Percentiles rank a stretch among this genome's conserved stretches.
Conservation (phyloP, 805 yeast genomes). For the Komagataella pastoris region DNA sequence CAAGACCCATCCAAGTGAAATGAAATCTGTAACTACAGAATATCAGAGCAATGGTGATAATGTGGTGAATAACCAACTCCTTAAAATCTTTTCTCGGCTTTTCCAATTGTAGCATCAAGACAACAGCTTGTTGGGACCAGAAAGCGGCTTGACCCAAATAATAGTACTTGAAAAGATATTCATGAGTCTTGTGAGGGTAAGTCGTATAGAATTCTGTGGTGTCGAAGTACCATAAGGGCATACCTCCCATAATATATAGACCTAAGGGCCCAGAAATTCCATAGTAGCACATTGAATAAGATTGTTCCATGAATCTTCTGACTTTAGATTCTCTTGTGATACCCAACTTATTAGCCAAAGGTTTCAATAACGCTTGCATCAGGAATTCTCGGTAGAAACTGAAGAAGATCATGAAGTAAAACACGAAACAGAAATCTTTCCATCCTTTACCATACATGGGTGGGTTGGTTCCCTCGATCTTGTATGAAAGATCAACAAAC, state of each 20-base stretch:
- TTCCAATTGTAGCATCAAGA: slow-evolving; percentile 73
- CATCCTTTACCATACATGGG: slow-evolving; percentile 70
- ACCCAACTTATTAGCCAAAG: slow-evolving; percentile 47
- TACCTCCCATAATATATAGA: slow-evolving; percentile 69
- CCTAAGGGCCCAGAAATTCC: slow-evolving; percentile 79
- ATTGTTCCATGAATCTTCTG: slow-evolving; percentile 85
- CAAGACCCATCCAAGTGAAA: slow-evolving; percentile 91
- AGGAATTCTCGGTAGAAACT: slow-evolving; percentile 83
- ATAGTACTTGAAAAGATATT: slow-evolving; percentile 58
- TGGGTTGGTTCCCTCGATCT: slow-evolving; percentile 43
- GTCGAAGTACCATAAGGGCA: slow-evolving; percentile 83
- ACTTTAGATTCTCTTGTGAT: slow-evolving; percentile 40
- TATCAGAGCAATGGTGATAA: slow-evolving; percentile 79
- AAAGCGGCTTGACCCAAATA: slow-evolving; percentile 91
- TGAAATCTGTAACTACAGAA: slow-evolving; percentile 86
- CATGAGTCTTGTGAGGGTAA: slow-evolving; percentile 77
- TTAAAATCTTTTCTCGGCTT: slow-evolving; percentile 90
- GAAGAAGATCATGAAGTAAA: slow-evolving; percentile 73
- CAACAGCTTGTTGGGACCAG: slow-evolving; percentile 93
- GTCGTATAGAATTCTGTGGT: slow-evolving; percentile 67
- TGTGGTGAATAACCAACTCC: slow-evolving; percentile 87
- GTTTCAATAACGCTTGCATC: slow-evolving; percentile 72
- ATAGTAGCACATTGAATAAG: slow-evolving; percentile 73
- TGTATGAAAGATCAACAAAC: slow-evolving; percentile 56
- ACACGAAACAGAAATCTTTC: slow-evolving; percentile 70